Percentiles rank a stretch among this genome's conserved stretches.
Evolutionary conservation across 2,329 filamentous ascomycete genomes (phyloP).

Genomic region (Chaetomiaceae sp.): DNA sequence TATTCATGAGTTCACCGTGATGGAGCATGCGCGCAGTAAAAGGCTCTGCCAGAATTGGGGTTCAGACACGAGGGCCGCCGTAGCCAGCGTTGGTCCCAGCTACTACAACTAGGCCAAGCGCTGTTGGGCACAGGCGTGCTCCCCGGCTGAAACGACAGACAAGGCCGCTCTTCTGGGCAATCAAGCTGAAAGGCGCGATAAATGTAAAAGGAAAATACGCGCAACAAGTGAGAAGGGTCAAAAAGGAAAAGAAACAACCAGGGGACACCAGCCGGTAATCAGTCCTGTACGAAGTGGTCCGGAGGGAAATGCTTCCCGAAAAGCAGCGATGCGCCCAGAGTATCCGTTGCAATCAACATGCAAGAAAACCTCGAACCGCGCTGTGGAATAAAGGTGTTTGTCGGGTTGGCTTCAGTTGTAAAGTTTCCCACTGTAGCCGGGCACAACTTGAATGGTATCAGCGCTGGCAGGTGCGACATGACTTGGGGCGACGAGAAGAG

Average conservation of each 20-base stretch:
- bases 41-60: neutral
- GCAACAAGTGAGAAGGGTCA: neutral
- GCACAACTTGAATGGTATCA: neutral
- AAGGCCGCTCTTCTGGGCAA: neutral
- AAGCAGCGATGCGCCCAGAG: neutral
- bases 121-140: neutral
- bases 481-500: neutral
- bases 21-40: neutral
- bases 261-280: neutral
- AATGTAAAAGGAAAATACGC: conserved; percentile 1
- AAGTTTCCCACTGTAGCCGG: conserved; percentile 7
- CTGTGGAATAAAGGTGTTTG: neutral
- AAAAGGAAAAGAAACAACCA: neutral
- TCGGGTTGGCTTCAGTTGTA: neutral
- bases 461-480: neutral
- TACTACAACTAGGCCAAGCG: neutral
- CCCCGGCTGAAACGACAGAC: neutral
- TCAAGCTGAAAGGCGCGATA: neutral
- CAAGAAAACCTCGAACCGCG: conserved; percentile 1
- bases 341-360: neutral
- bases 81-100: neutral
- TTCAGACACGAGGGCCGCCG: neutral
- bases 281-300: no score
- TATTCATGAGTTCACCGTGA: conserved; percentile 10
- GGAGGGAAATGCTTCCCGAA: neutral